phyloP scores from a whole-genome alignment of 352 stramenopile genomes.

The Pythium aquatile region DNA sequence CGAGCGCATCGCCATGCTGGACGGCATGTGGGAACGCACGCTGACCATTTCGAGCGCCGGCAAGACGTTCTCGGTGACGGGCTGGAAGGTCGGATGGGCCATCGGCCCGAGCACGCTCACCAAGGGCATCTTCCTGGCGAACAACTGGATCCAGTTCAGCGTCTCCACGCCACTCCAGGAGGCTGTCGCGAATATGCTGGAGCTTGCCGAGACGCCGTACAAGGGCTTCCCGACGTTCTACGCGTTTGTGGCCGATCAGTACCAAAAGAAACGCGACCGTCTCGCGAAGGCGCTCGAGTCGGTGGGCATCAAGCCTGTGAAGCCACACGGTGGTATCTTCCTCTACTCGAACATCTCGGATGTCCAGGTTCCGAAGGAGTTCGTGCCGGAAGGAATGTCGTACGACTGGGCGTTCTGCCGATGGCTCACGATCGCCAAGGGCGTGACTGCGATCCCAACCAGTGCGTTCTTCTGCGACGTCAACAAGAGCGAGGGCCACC shows the following conservation, averaged over 20 bases:
- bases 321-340: slow-evolving; percentile 71
- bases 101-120: slow-evolving; percentile 76
- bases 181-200: slow-evolving; percentile 78
- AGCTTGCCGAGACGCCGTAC: slow-evolving; percentile 64
- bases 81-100: slow-evolving; percentile 93
- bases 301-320: slow-evolving; percentile 65
- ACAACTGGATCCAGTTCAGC: slow-evolving; percentile 89
- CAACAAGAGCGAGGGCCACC: slow-evolving; percentile 71
- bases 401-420: slow-evolving; percentile 92
- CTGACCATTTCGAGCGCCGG: slow-evolving; percentile 89
- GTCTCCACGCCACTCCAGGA: slow-evolving; percentile 86
- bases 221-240: slow-evolving; percentile 78
- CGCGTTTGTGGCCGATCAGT: slow-evolving; percentile 69
- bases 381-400: slow-evolving; percentile 48
- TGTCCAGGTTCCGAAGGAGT: slow-evolving; percentile 55
- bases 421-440: slow-evolving; percentile 90
- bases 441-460: slow-evolving; percentile 91
- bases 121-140: slow-evolving; percentile 74
- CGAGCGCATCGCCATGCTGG: slow-evolving; percentile 70
- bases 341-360: slow-evolving; percentile 79
- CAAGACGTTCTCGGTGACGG: slow-evolving; percentile 93
- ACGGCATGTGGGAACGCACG: slow-evolving; percentile 84
- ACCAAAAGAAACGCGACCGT: slow-evolving; percentile 72
- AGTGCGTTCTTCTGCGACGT: slow-evolving; percentile 89
- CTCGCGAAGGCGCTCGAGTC: slow-evolving; percentile 46